Evolutionary conservation across 1,284 basidiomycete species (phyloP).

Genomic region (Erythrobasidium hasegawianum): DNA sequence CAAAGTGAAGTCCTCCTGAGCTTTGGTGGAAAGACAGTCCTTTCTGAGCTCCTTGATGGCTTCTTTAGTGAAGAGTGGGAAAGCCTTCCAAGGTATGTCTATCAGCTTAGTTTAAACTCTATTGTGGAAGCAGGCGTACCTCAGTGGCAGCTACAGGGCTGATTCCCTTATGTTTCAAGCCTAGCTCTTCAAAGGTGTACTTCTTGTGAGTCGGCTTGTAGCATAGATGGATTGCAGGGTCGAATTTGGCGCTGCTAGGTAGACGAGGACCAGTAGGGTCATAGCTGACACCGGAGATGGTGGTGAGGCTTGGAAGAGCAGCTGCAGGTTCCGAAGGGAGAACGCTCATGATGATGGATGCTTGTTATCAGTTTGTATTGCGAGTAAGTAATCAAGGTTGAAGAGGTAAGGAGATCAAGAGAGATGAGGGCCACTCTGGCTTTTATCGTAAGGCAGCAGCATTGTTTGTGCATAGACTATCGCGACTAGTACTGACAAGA

Average conservation of each 20-base stretch:
- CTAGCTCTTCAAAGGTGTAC: conserved; percentile 41
- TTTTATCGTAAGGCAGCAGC: too few species aligned
- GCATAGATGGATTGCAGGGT: conserved; percentile 41
- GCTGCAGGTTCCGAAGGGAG: background rate
- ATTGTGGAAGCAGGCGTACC: too few species aligned
- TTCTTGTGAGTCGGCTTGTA: conserved; percentile 35
- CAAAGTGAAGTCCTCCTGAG: conserved; percentile 32
- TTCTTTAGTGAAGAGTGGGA: conserved; percentile 41
- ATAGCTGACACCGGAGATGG: conserved; percentile 11
- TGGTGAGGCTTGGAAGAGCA: background rate
- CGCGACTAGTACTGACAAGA: too few species aligned
- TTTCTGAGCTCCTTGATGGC: conserved; percentile 41
- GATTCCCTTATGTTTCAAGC: conserved; percentile 35
- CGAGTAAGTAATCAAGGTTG: too few species aligned
- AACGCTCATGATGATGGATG: conserved; percentile 6
- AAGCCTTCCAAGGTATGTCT: conserved; percentile 38
- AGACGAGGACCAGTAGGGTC: conserved; percentile 7
- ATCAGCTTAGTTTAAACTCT: conserved; percentile 36
- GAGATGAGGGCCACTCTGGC: too few species aligned
- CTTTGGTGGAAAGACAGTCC: conserved; percentile 39
- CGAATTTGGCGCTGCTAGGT: conserved; percentile 34
- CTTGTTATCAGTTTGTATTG: too few species aligned
- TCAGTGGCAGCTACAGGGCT: conserved; percentile 38
- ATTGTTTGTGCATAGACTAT: too few species aligned
- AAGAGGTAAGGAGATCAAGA: too few species aligned